Conservation (phyloP, 1,139 yeast genomes). For the Petasospora rhodanensis region DNA sequence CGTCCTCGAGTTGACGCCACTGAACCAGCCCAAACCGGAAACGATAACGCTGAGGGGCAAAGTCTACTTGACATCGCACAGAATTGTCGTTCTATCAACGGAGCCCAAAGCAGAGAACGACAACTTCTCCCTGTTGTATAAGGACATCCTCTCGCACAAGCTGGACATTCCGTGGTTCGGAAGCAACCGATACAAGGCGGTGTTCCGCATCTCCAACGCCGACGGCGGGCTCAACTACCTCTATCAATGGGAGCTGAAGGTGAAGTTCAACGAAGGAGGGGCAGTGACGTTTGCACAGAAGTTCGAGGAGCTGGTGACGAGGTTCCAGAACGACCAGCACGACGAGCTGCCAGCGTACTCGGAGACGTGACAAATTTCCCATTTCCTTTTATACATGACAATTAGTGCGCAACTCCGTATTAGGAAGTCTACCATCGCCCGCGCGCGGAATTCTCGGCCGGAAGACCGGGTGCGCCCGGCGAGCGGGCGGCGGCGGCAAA, state of each 20-base stretch:
- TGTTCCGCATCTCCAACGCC: slow-evolving; percentile 34
- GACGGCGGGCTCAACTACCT: slow-evolving; percentile 43
- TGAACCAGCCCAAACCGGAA: slow-evolving; percentile 21
- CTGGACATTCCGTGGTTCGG: slow-evolving; percentile 54
- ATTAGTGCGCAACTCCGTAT: background rate
- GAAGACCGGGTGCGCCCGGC: too few species aligned
- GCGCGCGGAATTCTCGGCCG: too few species aligned
- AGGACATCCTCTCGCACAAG: slow-evolving; percentile 28
- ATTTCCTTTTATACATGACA: background rate
- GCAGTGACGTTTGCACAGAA: slow-evolving; percentile 35
- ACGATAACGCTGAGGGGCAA: slow-evolving; percentile 28
- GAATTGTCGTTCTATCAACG: slow-evolving; percentile 27
- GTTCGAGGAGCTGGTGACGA: slow-evolving; percentile 32
- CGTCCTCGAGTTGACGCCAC: slow-evolving; percentile 16
- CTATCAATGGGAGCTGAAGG: slow-evolving; percentile 36
- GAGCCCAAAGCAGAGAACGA: slow-evolving; percentile 8
- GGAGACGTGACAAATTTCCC: background rate
- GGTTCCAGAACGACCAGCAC: slow-evolving; percentile 34
- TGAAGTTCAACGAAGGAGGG: slow-evolving; percentile 48
- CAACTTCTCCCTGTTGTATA: slow-evolving; percentile 29
- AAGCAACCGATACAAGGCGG: slow-evolving; percentile 44
- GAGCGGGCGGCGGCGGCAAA: too few species aligned
- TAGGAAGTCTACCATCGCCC: background rate
- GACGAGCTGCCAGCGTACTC: slow-evolving; percentile 43
- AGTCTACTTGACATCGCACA: slow-evolving; percentile 29